phyloP scores from a whole-genome alignment of 345 rosid species.

The Theobroma cacao region DNA sequence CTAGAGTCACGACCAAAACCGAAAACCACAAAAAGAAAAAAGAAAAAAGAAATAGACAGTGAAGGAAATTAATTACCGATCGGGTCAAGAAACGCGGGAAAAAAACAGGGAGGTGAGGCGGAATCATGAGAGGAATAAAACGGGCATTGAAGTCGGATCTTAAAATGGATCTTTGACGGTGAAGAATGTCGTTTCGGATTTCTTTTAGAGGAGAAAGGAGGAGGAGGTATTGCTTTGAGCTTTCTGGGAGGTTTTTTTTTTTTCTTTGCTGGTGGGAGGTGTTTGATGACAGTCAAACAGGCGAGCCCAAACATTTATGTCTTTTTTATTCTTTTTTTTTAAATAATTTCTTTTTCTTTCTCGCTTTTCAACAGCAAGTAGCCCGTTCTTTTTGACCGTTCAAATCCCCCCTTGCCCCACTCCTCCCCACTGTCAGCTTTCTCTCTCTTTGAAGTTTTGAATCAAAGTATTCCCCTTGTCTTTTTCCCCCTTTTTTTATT shows the following conservation, averaged over 20 bases:
- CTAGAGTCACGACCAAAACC: constrained; percentile 3
- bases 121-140: constrained; percentile 18
- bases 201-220: background rate
- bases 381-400: constrained; percentile 59
- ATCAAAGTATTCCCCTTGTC: background rate
- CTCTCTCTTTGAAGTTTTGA: constrained; percentile 19
- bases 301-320: constrained; percentile 37
- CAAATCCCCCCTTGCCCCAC: constrained; percentile 32
- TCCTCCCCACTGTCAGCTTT: constrained; percentile 21
- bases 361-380: constrained; percentile 7
- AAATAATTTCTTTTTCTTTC: background rate
- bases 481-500: background rate
- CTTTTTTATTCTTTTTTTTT: background rate
- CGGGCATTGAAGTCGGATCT: background rate
- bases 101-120: background rate
- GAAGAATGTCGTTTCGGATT: background rate
- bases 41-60: background rate
- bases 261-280: constrained; percentile 10
- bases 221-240: background rate
- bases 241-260: background rate
- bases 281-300: constrained; percentile 29
- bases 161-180: background rate
- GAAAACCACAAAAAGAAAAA: too few relatives aligned
- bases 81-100: background rate
- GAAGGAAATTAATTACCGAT: constrained; percentile 23